Conservation (phyloP, 2,329 filamentous ascomycete genomes). For the Zelopaecilomyces penicillatus region DNA sequence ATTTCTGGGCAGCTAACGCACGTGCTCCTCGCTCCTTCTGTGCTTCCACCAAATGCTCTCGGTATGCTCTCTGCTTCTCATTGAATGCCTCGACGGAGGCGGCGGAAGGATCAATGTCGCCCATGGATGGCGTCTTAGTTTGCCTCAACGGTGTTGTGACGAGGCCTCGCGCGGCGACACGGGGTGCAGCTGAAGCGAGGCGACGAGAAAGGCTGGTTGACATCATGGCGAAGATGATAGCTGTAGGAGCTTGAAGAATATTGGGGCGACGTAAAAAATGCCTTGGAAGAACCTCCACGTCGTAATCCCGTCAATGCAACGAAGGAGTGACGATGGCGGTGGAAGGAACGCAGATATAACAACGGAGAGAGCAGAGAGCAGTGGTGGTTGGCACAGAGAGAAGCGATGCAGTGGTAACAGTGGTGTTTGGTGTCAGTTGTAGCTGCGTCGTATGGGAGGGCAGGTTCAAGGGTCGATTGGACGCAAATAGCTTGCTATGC, state of each 20-base stretch:
- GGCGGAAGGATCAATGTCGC: conserved; percentile 64
- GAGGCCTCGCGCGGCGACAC: conserved; percentile 47
- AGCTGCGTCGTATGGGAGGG: conserved; percentile 18
- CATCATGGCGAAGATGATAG: conserved; percentile 35
- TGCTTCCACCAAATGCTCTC: conserved; percentile 68
- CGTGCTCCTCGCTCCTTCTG: conserved; percentile 82
- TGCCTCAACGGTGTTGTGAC: conserved; percentile 41
- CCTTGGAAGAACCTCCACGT: too few species aligned
- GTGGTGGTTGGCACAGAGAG: conserved; percentile 4
- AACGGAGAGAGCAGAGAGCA: conserved; percentile 6
- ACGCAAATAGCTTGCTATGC: conserved; percentile 3
- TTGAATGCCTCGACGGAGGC: conserved; percentile 69
- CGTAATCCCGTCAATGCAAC: neutral
- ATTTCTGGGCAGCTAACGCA: conserved; percentile 43
- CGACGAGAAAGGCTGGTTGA: conserved; percentile 42
- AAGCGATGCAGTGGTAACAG: neutral
- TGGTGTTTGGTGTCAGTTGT: neutral
- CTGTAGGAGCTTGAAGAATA: conserved; percentile 1
- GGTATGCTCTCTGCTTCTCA: conserved; percentile 75
- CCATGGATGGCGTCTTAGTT: conserved; percentile 61
- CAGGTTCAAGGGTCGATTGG: conserved; percentile 22
- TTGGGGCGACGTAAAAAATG: neutral
- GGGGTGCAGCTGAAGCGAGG: conserved; percentile 33
- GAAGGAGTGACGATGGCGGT: neutral
- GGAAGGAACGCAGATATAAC: neutral